Evolutionary conservation across 2,329 filamentous ascomycete genomes (phyloP), one percentile per base, ranked within the genome.

Genomic region (Fusarium floridanum): DNA sequence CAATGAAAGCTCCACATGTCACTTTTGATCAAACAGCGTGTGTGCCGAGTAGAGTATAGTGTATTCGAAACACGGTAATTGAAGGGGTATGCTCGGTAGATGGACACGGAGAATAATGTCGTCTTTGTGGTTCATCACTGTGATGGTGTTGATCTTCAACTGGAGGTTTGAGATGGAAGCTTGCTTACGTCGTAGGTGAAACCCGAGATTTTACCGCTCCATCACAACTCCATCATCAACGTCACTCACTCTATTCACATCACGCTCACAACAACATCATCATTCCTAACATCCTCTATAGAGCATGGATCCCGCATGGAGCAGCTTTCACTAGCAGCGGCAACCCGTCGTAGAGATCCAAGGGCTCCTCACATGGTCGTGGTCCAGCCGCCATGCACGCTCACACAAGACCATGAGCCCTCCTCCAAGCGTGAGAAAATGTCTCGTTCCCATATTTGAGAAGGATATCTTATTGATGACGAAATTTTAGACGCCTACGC

Each of bases 401-500:
- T 65, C 65, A 71, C 64, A 64, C 48, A 59, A 55, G 59, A 72
- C 67, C 68, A 80, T 80, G 79, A 80, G 74, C 64, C 78, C 73
- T 53, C 78, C 76, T 61, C 76, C 78, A 66, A 78, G 74, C 41
- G 77, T 79, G 60, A 78, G 72, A 32, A 27, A 27, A 27, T 27
- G 24, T 27, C 24, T 27, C 24, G 24, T 27, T 27, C 24, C 24
- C 24, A 27, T 27, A 27, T 27, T 27, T 27, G 24, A 27, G 24
- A 27, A 27, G 24, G 24, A 27, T 27, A 27, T 27, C 24, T 6
- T 27, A 27, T 27, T 27, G 24, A 27, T 27, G 24, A 27, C 24
- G 24, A 27, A 6, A 27, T 27, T 27, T n/a, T 55, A 85, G 84
- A 85, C 84, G 37, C 82, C 84, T 6, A 80, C 82, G 8, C 83